These are phyloP conservation scores for Lagenidium sp. DNA, from an alignment of 352 stramenopile species.

Conservation along the genomic window DNA sequence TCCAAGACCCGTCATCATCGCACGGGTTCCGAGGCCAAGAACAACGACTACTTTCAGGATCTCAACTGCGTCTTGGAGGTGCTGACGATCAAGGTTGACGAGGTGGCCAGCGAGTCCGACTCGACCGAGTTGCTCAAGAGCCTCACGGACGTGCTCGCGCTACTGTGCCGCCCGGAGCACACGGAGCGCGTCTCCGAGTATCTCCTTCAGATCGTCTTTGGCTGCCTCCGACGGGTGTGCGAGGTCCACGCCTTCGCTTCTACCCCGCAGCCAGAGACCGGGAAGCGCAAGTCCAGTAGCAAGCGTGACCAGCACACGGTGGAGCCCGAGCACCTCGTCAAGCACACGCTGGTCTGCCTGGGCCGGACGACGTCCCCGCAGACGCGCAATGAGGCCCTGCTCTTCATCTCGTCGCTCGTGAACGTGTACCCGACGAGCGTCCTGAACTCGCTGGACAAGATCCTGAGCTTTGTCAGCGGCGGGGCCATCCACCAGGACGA, in stretches of 20 bases:
- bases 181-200: slow-evolving; percentile 63
- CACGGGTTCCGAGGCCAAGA: slow-evolving; percentile 6
- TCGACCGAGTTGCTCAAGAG: slow-evolving; percentile 31
- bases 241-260: slow-evolving; percentile 25
- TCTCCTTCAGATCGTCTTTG: slow-evolving; percentile 73
- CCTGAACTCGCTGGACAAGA: slow-evolving; percentile 66
- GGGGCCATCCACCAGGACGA: slow-evolving; percentile 65
- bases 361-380: slow-evolving; percentile 53
- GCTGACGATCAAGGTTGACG: slow-evolving; percentile 58
- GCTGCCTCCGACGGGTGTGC: slow-evolving; percentile 63
- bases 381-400: slow-evolving; percentile 71
- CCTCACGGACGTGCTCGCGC: slow-evolving; percentile 41
- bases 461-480: slow-evolving; percentile 52
- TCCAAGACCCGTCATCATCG: slow-evolving; percentile 6
- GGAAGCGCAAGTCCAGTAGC: slow-evolving; percentile 4
- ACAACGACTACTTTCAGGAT: slow-evolving; percentile 25
- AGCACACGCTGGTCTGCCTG: slow-evolving; percentile 67
- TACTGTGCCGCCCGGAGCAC: slow-evolving; percentile 46
- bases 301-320: slow-evolving; percentile 19
- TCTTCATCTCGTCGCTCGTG: slow-evolving; percentile 78
- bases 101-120: slow-evolving; percentile 16
- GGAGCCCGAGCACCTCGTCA: slow-evolving; percentile 63
- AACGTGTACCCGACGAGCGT: slow-evolving; percentile 66
- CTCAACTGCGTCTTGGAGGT: slow-evolving; percentile 76
- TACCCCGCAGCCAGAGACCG: not conserved